These are phyloP conservation scores for Dictyostelium firmibasis DNA, from an alignment of 78 protist species.

Conservation along the genomic window DNA sequence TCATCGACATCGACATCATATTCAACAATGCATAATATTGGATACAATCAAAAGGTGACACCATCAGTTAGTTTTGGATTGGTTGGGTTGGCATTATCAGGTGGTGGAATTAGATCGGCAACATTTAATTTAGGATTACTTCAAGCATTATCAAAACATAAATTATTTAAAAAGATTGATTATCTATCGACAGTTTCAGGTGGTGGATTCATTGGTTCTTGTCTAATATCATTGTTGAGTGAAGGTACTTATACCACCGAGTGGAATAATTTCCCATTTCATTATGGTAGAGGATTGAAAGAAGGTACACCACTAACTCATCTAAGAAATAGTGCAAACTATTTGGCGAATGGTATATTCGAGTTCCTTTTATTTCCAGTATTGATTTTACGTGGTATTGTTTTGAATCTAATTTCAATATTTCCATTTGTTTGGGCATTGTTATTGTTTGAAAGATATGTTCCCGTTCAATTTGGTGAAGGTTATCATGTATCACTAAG, in stretches of 20 bases:
- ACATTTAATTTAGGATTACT: conserved; percentile 59
- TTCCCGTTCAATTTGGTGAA: conserved; percentile 51
- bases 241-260: conserved; percentile 71
- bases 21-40: background rate
- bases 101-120: conserved; percentile 79
- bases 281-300: conserved; percentile 64
- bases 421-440: conserved; percentile 76
- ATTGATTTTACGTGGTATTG: conserved; percentile 55
- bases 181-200: conserved; percentile 63
- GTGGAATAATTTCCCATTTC: conserved; percentile 74
- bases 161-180: conserved; percentile 49
- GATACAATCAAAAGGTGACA: background rate
- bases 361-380: conserved; percentile 66
- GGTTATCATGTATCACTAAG: conserved; percentile 47
- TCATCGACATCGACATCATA: background rate
- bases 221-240: conserved; percentile 29
- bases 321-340: conserved; percentile 68
- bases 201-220: conserved; percentile 75
- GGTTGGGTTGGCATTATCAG: conserved; percentile 64
- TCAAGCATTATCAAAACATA: conserved; percentile 64
- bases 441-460: conserved; percentile 39
- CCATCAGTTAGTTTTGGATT: conserved; percentile 50
- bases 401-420: conserved; percentile 50
- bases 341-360: conserved; percentile 76
- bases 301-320: conserved; percentile 71